Conservation (phyloP, 169 alveolate genomes). For the Toxoplasma gondii region DNA sequence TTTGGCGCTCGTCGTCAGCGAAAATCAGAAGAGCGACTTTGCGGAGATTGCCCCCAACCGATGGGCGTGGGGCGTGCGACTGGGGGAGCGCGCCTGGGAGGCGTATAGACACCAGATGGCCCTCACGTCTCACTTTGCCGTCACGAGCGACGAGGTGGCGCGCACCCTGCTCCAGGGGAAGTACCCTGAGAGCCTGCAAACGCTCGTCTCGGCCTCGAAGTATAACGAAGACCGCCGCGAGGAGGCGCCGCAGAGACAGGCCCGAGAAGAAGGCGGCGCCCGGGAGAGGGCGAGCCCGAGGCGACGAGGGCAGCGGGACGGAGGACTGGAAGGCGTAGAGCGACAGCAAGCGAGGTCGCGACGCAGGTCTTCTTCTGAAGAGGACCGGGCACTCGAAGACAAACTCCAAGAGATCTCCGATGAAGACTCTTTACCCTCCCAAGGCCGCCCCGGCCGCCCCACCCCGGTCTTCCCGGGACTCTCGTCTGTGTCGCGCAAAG, state of each 20-base stretch:
- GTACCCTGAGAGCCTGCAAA: background rate
- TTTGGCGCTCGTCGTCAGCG: background rate
- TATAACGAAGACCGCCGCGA: background rate
- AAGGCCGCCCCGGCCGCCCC: no score
- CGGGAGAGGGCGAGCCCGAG: background rate
- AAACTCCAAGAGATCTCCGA: background rate
- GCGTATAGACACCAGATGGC: constrained; percentile 17
- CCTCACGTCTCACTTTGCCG: constrained; percentile 20
- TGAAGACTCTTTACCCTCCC: background rate
- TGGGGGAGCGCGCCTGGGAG: background rate
- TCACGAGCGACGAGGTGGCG: constrained; percentile 17
- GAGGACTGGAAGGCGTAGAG: background rate
- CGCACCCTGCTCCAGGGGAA: constrained; percentile 2
- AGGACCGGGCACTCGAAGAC: background rate
- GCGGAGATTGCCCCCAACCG: constrained; percentile 3
- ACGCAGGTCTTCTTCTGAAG: background rate
- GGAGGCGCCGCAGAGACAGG: background rate
- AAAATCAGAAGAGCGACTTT: background rate
- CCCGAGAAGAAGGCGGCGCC: background rate
- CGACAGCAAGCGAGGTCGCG: background rate
- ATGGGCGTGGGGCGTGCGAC: constrained; percentile 2
- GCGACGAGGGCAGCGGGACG: background rate
- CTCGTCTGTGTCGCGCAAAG: no score
- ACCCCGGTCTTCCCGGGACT: no score
- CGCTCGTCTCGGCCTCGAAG: background rate